Evolutionary conservation across 805 yeast genomes (phyloP).

Genomic region (Suhomyces emberorum): DNA sequence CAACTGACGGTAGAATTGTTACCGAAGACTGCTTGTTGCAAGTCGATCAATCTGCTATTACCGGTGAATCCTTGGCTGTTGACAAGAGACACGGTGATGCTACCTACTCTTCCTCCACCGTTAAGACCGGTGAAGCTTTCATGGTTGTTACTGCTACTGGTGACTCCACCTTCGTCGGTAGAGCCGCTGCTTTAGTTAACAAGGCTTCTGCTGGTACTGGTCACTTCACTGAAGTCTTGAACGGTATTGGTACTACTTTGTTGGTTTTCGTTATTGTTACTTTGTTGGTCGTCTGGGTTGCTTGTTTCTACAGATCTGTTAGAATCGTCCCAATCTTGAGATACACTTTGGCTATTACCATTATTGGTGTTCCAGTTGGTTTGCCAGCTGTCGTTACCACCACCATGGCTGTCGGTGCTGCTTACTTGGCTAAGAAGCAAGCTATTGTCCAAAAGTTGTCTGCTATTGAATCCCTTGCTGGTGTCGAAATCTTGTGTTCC

Average conservation of each 20-base stretch:
- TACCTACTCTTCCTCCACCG: conserved; percentile 88
- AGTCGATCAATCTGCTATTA: conserved; percentile 94
- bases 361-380: conserved; percentile 98
- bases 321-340: conserved; percentile 83
- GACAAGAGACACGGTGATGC: conserved; percentile 88
- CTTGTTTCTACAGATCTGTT: conserved; percentile 91
- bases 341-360: conserved; percentile 92
- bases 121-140: conserved; percentile 92
- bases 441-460: conserved; percentile 96
- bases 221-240: conserved; percentile 95
- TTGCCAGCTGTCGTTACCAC: conserved; percentile 98
- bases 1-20: conserved; percentile 89
- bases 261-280: conserved; percentile 86
- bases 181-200: conserved; percentile 96
- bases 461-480: conserved; percentile 95
- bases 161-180: conserved; percentile 93
- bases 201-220: conserved; percentile 90
- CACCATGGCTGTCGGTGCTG: conserved; percentile 99
- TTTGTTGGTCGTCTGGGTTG: conserved; percentile 84
- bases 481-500: conserved; percentile 96
- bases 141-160: conserved; percentile 95
- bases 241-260: conserved; percentile 94
- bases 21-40: conserved; percentile 84
- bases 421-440: conserved; percentile 94
- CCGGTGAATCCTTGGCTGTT: conserved; percentile 96